Evolutionary conservation across 768 basidiomycete genomes (phyloP), one percentile per base, ranked within the genome.

Genomic region (Suillus discolor): DNA sequence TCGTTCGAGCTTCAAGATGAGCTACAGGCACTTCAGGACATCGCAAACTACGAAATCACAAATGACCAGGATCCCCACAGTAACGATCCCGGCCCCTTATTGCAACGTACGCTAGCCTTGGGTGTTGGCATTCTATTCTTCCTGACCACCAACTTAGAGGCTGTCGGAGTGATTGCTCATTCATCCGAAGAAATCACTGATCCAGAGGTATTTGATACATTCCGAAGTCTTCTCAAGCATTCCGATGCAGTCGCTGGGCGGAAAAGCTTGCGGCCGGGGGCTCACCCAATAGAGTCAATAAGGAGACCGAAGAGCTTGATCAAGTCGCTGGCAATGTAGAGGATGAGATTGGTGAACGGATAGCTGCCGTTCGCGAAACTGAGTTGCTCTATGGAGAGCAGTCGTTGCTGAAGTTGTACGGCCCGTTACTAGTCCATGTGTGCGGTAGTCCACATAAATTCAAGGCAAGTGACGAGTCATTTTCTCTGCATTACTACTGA

Each of bases 301-400:
- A 88, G 66, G 86, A 87, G 12, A 66, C 83, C 65, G 96, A 97
- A 72, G 97, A 99, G 74, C 87, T 99, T 0, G 97, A 99, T 69
- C 96, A 97, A 71, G 97, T 99, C 12, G 95, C 92, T 9, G 97
- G 97, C 8, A 97, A 96, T 72, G 95, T 95, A 6, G 97, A 99
- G 75, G 97, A 99, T 73, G 97, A 99, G 71, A 97, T 98, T 69
- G 97, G 96, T 15, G 97, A 99, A 65, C 85, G 91, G 11, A 92
- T 99, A 45, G 89, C 91, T 2, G 85, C 80, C 2, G 86, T 97
- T 62, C 83, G 94, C 38, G 97, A 99, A 80, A 84, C 83, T 4
- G 96, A 98, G 77, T 80, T 99, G 57, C 80, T 99, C 16, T 95
- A 93, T 69, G 94, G 96, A 2, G 80, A 88, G 1, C 80, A 90